Conservation (phyloP, 139 green algal species). For the Yamagishiella unicocca region DNA sequence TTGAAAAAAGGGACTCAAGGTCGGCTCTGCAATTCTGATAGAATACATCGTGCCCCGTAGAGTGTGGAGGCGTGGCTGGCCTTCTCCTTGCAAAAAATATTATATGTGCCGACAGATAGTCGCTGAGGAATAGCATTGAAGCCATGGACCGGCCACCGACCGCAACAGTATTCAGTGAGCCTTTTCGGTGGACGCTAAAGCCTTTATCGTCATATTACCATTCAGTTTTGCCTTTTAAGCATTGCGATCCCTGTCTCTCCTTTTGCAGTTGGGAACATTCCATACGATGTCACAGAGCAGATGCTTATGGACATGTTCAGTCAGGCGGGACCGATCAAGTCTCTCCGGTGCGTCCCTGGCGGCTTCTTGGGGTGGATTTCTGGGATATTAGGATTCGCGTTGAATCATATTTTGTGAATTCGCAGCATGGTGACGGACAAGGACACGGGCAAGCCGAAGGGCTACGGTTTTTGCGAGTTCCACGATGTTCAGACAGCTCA, state of each 20-base stretch:
- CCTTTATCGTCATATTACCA: background rate
- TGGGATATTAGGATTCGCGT: too few relatives aligned
- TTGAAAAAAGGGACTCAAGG: too few relatives aligned
- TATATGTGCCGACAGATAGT: too few relatives aligned
- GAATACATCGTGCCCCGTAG: too few relatives aligned
- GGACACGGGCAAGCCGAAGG: constrained; percentile 94
- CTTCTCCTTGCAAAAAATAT: too few relatives aligned
- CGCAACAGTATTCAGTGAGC: constrained; percentile 46
- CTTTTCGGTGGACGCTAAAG: background rate
- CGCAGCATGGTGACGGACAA: constrained; percentile 91
- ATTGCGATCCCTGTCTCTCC: too few relatives aligned
- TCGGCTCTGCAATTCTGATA: too few relatives aligned
- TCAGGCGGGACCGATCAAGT: constrained; percentile 83
- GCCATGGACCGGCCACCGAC: constrained; percentile 29
- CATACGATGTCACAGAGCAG: constrained; percentile 87
- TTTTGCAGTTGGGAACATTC: constrained; percentile 84
- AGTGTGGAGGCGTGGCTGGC: too few relatives aligned
- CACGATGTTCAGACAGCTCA: constrained; percentile 91
- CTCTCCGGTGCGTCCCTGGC: constrained; percentile 70
- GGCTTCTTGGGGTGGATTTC: too few relatives aligned
- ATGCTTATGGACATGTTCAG: constrained; percentile 78
- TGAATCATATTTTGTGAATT: too few relatives aligned
- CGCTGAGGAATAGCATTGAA: too few relatives aligned
- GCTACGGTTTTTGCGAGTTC: constrained; percentile 97
- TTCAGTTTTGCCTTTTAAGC: background rate